Conservation (phyloP, 2,329 filamentous ascomycete genomes). For the Verticillium zaregamsianum region DNA sequence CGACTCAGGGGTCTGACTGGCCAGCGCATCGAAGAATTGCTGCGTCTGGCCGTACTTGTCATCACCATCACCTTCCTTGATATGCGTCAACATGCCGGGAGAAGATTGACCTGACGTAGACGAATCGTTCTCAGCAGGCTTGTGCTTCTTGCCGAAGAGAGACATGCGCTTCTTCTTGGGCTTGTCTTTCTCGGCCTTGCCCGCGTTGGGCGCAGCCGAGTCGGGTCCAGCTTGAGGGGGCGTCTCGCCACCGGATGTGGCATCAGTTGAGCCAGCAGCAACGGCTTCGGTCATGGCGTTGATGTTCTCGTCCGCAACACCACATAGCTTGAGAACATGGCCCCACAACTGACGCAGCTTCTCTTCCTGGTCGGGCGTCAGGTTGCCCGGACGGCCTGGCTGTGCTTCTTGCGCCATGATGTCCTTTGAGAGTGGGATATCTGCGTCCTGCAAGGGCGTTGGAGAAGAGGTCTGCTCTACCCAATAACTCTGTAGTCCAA, state of each 20-base stretch:
- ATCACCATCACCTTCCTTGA: slow-evolving; percentile 53
- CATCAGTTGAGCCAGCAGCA: slow-evolving; percentile 22
- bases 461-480: neutral
- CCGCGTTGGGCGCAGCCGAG: neutral
- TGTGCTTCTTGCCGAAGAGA: slow-evolving; percentile 61
- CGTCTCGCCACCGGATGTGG: slow-evolving; percentile 21
- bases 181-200: slow-evolving; percentile 39
- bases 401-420: slow-evolving; percentile 40
- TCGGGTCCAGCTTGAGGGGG: slow-evolving; percentile 1
- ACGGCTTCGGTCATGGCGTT: slow-evolving; percentile 21
- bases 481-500: slow-evolving; percentile 4
- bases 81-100: slow-evolving; percentile 27
- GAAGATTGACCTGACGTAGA: slow-evolving; percentile 23
- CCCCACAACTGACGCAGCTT: slow-evolving; percentile 88
- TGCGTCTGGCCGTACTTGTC: slow-evolving; percentile 94
- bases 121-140: slow-evolving; percentile 44
- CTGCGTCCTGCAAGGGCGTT: neutral
- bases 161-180: slow-evolving; percentile 71
- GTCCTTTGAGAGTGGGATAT: slow-evolving; percentile 1
- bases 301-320: slow-evolving; percentile 37
- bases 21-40: slow-evolving; percentile 77
- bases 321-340: slow-evolving; percentile 70
- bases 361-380: slow-evolving; percentile 84
- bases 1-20: slow-evolving; percentile 70
- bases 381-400: slow-evolving; percentile 75